Base-by-base conservation (phyloP, 2,329 filamentous ascomycete species). In the Trichoderma citrinoviride region DNA sequence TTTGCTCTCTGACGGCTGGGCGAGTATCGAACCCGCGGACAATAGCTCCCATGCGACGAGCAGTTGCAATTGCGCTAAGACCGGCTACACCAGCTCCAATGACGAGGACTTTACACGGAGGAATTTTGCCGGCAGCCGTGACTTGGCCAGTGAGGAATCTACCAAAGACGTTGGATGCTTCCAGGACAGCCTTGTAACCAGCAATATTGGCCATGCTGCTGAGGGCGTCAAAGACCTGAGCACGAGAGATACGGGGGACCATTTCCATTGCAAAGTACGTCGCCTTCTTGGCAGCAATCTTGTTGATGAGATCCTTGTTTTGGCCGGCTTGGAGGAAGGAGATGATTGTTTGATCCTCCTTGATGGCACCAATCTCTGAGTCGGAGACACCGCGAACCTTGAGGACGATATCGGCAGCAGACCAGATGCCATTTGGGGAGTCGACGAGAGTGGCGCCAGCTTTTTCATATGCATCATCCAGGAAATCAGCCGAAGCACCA, bases 151-250 rank as follows among this genome's bases (percentile, higher is more conserved):
- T 96, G 70, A 96, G 78, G 73, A 96, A 96, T 52, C 92, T 87
- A 60, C 92, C 92, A 76, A 96, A 97, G 68, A 90, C 87, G 76
- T 96, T 96, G 15, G 91, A 93, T 1, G 92, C 93, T 76, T 96
- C 92, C 49, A 96, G 80, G 1, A 96, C 91, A 46, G 92, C 93
- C 77, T 96, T 96, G 79, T 97, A 97, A 0, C 93, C 93, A 23
- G 92, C 91, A 78, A 96, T 96, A 71, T 96, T 96, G 66, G 93
- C 92, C 93, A 96, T 96, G 10, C 91, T 95, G 75, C 91, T 93
- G 64, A 96, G 82, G 0, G 92, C 92, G 77, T 96, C 92, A 71
- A 96, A 96, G 0, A 91, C 88, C 74, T 96, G 93, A 1, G 93
- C 92, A 53, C 93, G 86, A 1, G 92, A 96, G 70, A 96, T 96